phyloP scores from a whole-genome alignment of 192 early-diverging fungal genomes.

The Spinellus fusiger region DNA sequence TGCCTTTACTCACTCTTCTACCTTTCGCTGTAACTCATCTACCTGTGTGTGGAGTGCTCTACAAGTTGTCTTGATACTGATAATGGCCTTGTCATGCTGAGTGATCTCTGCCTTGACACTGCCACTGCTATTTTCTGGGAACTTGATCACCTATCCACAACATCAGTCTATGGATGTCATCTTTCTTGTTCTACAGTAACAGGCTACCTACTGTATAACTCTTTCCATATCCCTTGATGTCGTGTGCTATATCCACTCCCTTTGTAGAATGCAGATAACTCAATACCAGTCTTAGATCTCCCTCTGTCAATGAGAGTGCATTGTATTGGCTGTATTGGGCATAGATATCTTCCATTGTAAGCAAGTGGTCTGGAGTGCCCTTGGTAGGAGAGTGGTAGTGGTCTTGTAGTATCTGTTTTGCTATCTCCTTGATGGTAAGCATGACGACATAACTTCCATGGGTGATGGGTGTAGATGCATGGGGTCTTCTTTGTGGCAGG shows the following conservation, averaged over 20 bases:
- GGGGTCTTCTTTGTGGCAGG: slow-evolving; percentile 2
- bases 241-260: slow-evolving; percentile 12
- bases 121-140: slow-evolving; percentile 8
- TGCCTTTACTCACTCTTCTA: slow-evolving; percentile 39
- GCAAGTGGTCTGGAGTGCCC: slow-evolving; percentile 3
- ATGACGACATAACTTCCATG: slow-evolving; percentile 7
- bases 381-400: slow-evolving; percentile 3
- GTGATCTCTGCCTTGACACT: slow-evolving; percentile 35
- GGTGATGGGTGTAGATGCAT: not conserved
- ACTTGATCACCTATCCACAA: slow-evolving; percentile 15
- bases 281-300: slow-evolving; percentile 25
- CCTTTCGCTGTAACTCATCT: slow-evolving; percentile 49
- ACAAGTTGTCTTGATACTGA: slow-evolving; percentile 47
- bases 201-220: slow-evolving; percentile 4
- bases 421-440: slow-evolving; percentile 2
- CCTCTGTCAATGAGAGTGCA: slow-evolving; percentile 15
- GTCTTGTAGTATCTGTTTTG: not conserved
- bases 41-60: slow-evolving; percentile 48
- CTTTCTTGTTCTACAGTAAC: no score
- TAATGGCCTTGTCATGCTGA: slow-evolving; percentile 49
- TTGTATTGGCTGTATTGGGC: not conserved
- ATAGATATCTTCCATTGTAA: slow-evolving; percentile 16
- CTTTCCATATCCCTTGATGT: slow-evolving; percentile 1
- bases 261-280: slow-evolving; percentile 17
- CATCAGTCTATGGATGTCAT: not conserved